Evolutionary conservation across 306 rosid species (phyloP).

Genomic region (Casuarina glauca): DNA sequence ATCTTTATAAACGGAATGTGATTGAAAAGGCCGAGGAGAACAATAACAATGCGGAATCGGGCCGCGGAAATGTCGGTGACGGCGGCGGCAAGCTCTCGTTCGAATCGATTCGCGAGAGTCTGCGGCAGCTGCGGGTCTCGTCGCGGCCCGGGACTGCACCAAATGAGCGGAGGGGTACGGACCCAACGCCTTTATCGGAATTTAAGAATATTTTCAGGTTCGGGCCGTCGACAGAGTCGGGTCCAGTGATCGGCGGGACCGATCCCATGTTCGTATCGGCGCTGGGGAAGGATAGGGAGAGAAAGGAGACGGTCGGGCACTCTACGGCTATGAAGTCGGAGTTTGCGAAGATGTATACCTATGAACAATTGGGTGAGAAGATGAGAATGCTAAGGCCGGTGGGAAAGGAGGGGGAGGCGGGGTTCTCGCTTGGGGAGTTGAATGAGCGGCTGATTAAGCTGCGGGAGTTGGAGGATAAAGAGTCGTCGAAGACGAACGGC

Average conservation of each 20-base stretch:
- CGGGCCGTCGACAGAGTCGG: constrained; percentile 10
- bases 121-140: neutral
- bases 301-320: constrained; percentile 10
- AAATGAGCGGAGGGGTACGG: constrained; percentile 9
- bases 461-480: constrained; percentile 53
- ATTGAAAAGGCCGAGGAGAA: constrained; percentile 6
- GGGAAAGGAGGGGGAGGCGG: constrained; percentile 26
- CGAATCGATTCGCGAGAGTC: constrained; percentile 29
- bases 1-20: constrained; percentile 29
- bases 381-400: constrained; percentile 64
- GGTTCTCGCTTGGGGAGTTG: constrained; percentile 71
- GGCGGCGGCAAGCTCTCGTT: neutral
- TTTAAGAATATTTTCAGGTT: constrained; percentile 15
- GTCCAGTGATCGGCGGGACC: constrained; percentile 35
- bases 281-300: constrained; percentile 43
- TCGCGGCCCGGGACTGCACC: neutral
- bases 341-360: constrained; percentile 38
- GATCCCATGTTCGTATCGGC: constrained; percentile 26
- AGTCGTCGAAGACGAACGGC: neutral
- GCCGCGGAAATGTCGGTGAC: neutral
- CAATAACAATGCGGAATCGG: constrained; percentile 3
- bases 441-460: constrained; percentile 61
- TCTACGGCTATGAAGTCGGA: constrained; percentile 22
- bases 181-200: constrained; percentile 2
- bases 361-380: constrained; percentile 51